A percentile compares a stretch with the other conserved stretches of the same genome.
phyloP scores from a whole-genome alignment of 2,329 filamentous ascomycete genomes.

The Fusarium clavum region DNA sequence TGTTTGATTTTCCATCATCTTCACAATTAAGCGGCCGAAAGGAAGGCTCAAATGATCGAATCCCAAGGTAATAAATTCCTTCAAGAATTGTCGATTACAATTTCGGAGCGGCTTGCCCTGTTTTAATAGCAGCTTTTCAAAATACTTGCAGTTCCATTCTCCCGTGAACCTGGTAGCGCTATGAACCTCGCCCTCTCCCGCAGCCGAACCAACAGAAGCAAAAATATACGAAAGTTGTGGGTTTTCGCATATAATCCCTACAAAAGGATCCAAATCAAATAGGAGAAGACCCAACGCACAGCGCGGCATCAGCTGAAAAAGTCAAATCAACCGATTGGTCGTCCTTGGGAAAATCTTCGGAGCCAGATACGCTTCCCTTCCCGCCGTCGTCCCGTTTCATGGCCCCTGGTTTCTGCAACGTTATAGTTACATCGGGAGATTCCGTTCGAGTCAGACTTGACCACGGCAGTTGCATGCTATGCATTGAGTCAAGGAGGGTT shows the following conservation, averaged over 20 bases:
- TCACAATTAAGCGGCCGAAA: not conserved
- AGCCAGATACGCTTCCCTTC: not conserved
- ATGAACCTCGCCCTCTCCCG: not conserved
- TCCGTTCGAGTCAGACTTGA: not conserved
- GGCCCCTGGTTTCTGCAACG: not conserved
- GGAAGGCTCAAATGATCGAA: not conserved
- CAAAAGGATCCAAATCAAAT: not conserved
- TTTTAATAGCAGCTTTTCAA: not conserved
- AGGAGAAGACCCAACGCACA: not conserved
- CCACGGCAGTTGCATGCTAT: not conserved
- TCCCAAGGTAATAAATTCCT: not conserved
- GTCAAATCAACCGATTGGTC: not conserved
- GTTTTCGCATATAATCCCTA: not conserved
- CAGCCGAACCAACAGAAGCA: not conserved
- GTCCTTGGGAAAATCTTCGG: not conserved
- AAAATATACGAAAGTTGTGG: not conserved
- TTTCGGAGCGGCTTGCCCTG: not conserved
- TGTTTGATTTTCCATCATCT: not conserved
- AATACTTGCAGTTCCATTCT: not conserved
- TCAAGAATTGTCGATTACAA: not conserved
- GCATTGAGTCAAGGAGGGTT: not conserved
- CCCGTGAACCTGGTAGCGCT: not conserved
- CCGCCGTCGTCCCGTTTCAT: slow-evolving; percentile 1
- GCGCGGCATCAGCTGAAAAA: not conserved
- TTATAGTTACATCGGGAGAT: not conserved